Conservation (phyloP, 106 monocot species). For the Acorus gramineus region DNA sequence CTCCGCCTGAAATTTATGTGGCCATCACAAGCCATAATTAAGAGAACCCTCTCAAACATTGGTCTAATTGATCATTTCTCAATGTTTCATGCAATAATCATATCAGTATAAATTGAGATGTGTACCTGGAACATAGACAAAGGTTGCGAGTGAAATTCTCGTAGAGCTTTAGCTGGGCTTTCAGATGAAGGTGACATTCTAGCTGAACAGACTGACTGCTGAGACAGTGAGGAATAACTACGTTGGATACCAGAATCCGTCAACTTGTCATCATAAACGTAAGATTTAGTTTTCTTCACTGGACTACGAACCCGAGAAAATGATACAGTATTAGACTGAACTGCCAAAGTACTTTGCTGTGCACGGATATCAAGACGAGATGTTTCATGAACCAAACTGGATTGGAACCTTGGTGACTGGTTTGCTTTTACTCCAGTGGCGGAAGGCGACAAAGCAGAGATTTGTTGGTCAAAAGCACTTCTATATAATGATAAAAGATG, state of each 20-base stretch:
- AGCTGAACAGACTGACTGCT: conserved; percentile 44
- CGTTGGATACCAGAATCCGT: conserved; percentile 27
- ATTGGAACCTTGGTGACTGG: conserved; percentile 12
- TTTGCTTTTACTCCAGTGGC: conserved; percentile 11
- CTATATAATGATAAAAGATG: conserved; percentile 62
- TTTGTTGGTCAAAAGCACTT: conserved; percentile 58
- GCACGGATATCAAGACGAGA: conserved; percentile 7
- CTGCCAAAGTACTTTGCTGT: conserved; percentile 9
- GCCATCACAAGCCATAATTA: too few relatives aligned
- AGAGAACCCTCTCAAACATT: too few relatives aligned
- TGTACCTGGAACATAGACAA: conserved; percentile 60
- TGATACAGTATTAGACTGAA: conserved; percentile 8
- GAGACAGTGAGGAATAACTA: conserved; percentile 65
- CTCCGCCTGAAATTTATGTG: conserved; percentile 1
- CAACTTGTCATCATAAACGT: conserved; percentile 15
- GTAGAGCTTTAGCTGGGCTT: conserved; percentile 46
- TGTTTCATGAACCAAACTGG: conserved; percentile 17
- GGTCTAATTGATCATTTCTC: too few relatives aligned
- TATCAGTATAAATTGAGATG: too few relatives aligned
- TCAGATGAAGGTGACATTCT: conserved; percentile 50
- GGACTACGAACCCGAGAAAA: conserved; percentile 12
- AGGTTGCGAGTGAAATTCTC: conserved; percentile 70
- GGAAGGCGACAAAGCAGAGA: conserved; percentile 21
- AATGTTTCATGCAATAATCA: too few relatives aligned
- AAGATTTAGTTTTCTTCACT: conserved; percentile 15